Evolutionary conservation across 495 filamentous ascomycete species (phyloP), one percentile per base, ranked within the genome.

Genomic region (Daldinia caldariorum): DNA sequence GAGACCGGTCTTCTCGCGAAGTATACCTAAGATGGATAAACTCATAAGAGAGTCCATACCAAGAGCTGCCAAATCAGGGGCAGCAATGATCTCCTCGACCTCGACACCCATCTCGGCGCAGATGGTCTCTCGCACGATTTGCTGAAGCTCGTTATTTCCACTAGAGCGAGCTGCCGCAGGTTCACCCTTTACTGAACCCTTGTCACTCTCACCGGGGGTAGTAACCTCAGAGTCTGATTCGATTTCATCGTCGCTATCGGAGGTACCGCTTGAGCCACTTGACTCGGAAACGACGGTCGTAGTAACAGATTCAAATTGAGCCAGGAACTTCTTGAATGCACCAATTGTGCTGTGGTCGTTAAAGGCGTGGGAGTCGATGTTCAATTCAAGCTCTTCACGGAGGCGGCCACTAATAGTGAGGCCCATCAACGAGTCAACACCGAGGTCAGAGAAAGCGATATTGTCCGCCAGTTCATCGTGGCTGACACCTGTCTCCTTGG

Each of bases 31-130:
- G 61, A 90, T 86, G 16, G 83, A 81, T 47, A 90, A 71, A 55
- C 79, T 81, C 83, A 89, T 86, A 47, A 90, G 81, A 0, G 86
- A 89, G 69, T 89, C 87, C 76, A 89, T 82, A 49, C 87, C 87
- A n/a, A 89, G 75, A 14, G 83, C 80, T 22, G 82, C 78, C 41
- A 89, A 77, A 62, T 85, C 81, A 6, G 81, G 80, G 8, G 78
- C 80, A 32, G 84, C 83, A 12, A 79, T 71, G 54, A 94, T 82
- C 67, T 92, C 90, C 4, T 89, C 84, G 0, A 88, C 78, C 4
- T 89, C 80, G 12, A 92, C 84, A 20, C 87, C 89, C 77, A 92
- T 90, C 72, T 93, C 91, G 31, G 85, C 81, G 2, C 89, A 86
- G 53, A 94, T 85, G 59, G 87, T 90, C 16, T 81, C 78, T 37